A percentile compares a stretch with the other conserved stretches of the same genome.
Evolutionary conservation across 2,329 filamentous ascomycete species (phyloP).

Genomic region (Xylariaceae sp.): DNA sequence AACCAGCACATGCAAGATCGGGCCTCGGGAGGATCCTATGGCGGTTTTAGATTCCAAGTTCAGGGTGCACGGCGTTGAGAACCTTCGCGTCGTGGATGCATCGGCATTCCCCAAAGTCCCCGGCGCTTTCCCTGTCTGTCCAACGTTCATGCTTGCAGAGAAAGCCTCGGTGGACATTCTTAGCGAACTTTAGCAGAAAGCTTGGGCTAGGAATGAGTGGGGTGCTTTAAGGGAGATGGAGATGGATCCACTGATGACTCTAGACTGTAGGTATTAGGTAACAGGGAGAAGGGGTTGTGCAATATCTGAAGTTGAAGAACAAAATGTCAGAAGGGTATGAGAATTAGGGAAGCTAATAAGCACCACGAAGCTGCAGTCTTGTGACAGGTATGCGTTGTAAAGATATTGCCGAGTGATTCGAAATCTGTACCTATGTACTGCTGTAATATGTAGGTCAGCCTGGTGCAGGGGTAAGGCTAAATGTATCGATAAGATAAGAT

Average conservation of each 20-base stretch:
- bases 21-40: constrained; percentile 43
- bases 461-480: not conserved
- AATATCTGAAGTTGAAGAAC: no score
- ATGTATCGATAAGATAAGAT: constrained; percentile 20
- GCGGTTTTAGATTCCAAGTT: constrained; percentile 52
- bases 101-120: constrained; percentile 45
- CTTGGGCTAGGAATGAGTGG: no score
- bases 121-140: constrained; percentile 41
- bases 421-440: no score
- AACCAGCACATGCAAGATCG: constrained; percentile 49
- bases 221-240: no score
- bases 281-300: no score
- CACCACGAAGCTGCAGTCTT: no score
- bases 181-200: constrained; percentile 5
- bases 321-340: no score
- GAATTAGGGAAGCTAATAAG: no score
- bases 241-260: no score
- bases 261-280: no score
- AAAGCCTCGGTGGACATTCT: constrained; percentile 54
- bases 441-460: not conserved
- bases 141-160: constrained; percentile 53
- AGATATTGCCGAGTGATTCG: no score
- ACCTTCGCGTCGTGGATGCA: constrained; percentile 53
- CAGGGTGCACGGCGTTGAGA: constrained; percentile 46
- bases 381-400: no score